Evolutionary conservation across 805 yeast genomes (phyloP).

Genomic region (Monosporozyma siamensis): DNA sequence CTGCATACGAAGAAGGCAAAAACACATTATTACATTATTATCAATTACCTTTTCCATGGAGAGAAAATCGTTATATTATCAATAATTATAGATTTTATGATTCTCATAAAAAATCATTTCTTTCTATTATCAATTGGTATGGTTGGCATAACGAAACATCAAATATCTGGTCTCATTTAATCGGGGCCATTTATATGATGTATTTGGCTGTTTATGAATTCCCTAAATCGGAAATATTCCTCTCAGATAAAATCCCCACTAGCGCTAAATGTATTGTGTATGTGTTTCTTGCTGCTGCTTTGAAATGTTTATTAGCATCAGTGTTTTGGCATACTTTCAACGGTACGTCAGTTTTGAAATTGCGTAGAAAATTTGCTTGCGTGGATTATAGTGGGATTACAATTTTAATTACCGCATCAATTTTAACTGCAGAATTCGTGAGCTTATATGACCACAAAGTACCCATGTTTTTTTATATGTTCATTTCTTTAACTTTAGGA

Average conservation of each 20-base stretch:
- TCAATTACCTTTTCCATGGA: conserved; percentile 86
- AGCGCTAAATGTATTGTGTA: conserved; percentile 38
- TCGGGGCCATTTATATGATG: conserved; percentile 53
- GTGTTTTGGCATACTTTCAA: conserved; percentile 88
- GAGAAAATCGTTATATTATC: conserved; percentile 79
- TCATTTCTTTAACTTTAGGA: conserved; percentile 59
- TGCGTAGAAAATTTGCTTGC: conserved; percentile 77
- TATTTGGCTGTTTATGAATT: conserved; percentile 51
- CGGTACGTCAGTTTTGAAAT: conserved; percentile 53
- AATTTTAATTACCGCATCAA: conserved; percentile 77
- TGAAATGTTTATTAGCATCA: conserved; percentile 71
- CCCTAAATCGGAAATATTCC: conserved; percentile 50
- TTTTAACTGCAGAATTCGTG: conserved; percentile 76
- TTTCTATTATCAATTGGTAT: conserved; percentile 43
- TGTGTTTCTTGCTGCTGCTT: conserved; percentile 59
- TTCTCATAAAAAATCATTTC: conserved; percentile 48
- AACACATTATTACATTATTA: conserved; percentile 58
- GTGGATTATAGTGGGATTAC: conserved; percentile 94
- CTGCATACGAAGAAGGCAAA: conserved; percentile 37
- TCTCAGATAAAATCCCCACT: conserved; percentile 35
- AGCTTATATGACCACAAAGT: conserved; percentile 39
- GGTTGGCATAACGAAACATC: conserved; percentile 75
- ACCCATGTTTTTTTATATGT: conserved; percentile 36
- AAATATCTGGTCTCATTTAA: conserved; percentile 87
- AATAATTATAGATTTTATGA: conserved; percentile 78